Conservation (phyloP, 169 alveolate species). For the Plasmodium berghei region DNA sequence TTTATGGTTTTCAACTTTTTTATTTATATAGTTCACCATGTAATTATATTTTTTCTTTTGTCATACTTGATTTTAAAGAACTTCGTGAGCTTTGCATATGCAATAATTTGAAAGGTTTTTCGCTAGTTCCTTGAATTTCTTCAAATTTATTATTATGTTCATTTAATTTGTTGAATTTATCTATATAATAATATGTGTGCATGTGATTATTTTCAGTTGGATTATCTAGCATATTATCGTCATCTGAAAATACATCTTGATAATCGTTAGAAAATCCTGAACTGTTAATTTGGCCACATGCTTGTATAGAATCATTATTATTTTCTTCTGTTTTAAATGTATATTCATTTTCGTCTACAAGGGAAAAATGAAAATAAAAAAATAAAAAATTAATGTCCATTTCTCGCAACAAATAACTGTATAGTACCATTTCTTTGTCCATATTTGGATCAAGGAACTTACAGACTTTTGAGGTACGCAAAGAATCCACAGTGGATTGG, state of each 20-base stretch:
- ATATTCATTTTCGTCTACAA: slow-evolving; percentile 39
- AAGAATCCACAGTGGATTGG: slow-evolving; percentile 63
- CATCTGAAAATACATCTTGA: slow-evolving; percentile 37
- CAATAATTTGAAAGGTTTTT: slow-evolving; percentile 26
- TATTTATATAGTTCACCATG: no score
- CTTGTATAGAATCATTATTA: not conserved
- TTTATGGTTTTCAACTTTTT: no score
- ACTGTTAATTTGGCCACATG: not conserved
- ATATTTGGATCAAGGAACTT: not conserved
- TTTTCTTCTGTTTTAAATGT: slow-evolving; percentile 1
- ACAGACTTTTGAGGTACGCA: slow-evolving; percentile 26
- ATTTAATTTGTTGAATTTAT: slow-evolving; percentile 13
- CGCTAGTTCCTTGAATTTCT: not conserved
- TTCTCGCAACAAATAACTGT: no score
- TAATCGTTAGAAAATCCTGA: slow-evolving; percentile 19
- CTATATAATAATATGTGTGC: not conserved
- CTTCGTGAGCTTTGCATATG: slow-evolving; percentile 76
- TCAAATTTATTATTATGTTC: not conserved
- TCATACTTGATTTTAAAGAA: slow-evolving; percentile 56
- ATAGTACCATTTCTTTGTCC: no score
- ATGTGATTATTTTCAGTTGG: not conserved
- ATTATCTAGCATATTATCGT: slow-evolving; percentile 18
- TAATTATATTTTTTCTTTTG: no score
- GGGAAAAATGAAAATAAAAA: not conserved
- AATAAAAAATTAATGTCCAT: not conserved